Conservation (phyloP, 192 early-diverging fungal species). For the Rhizophagus clarus region DNA sequence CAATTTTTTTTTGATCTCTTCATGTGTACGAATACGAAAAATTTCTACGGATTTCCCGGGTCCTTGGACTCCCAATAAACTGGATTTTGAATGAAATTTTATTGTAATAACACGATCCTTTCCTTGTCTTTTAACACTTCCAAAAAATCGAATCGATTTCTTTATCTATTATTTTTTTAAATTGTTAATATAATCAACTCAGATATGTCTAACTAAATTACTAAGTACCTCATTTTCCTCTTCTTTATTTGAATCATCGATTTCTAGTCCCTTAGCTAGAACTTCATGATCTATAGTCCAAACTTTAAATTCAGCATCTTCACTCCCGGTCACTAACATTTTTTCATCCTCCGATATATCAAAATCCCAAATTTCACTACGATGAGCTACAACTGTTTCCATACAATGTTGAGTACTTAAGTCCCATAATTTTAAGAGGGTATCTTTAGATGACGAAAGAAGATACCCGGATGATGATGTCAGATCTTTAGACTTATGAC, state of each 20-base stretch:
- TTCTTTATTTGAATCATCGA: conserved; percentile 42
- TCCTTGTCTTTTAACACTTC: conserved; percentile 76
- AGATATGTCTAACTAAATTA: not conserved
- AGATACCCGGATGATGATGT: conserved; percentile 67
- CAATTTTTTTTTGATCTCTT: conserved; percentile 85
- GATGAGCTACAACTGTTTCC: conserved; percentile 91
- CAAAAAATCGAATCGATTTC: conserved; percentile 74
- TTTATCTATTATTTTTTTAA: conserved; percentile 36
- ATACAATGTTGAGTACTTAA: conserved; percentile 91
- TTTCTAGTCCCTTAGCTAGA: conserved; percentile 59
- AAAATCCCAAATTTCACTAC: conserved; percentile 92
- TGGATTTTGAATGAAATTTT: conserved; percentile 74
- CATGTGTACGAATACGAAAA: conserved; percentile 73
- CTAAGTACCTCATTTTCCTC: conserved; percentile 43
- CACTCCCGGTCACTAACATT: conserved; percentile 81
- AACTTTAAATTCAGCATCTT: conserved; percentile 82
- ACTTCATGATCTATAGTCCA: conserved; percentile 79
- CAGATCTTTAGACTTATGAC: conserved; percentile 37
- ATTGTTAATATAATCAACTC: not conserved
- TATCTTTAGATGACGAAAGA: conserved; percentile 92
- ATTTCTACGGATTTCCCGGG: conserved; percentile 82
- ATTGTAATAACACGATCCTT: conserved; percentile 81
- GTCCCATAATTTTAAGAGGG: conserved; percentile 97
- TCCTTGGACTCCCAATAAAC: conserved; percentile 80
- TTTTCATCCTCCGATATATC: conserved; percentile 67